Percentiles rank a stretch among this genome's conserved stretches.
phyloP scores from a whole-genome alignment of 441 rosid species.

The Pelargonium cotyledonis region DNA sequence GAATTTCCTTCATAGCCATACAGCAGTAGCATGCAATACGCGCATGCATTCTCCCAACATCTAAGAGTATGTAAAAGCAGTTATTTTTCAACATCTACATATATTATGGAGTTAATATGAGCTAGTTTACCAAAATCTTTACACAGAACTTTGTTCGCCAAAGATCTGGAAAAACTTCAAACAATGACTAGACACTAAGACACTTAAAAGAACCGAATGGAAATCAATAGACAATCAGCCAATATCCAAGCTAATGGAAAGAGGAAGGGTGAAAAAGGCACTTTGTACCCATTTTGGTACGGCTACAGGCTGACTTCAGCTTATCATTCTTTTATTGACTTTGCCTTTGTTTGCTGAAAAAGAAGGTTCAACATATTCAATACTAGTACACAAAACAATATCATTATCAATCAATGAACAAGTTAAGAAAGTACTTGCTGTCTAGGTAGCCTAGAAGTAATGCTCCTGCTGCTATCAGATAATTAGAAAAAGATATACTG shows the following conservation, averaged over 20 bases:
- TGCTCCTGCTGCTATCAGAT: conserved; percentile 11
- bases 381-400: conserved; percentile 13
- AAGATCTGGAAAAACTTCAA: background rate
- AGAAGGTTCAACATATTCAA: conserved; percentile 7
- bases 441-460: conserved; percentile 9
- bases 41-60: background rate
- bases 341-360: conserved; percentile 11
- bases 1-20: background rate
- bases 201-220: background rate
- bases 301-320: conserved; percentile 2
- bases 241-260: background rate
- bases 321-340: conserved; percentile 12
- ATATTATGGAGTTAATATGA: background rate
- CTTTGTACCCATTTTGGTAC: background rate
- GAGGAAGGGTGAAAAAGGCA: background rate
- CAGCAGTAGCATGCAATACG: background rate
- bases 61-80: background rate
- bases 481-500: conserved; percentile 8
- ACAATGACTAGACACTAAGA: background rate
- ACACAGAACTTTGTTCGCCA: background rate
- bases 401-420: conserved; percentile 17
- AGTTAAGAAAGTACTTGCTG: conserved; percentile 20
- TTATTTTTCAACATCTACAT: background rate
- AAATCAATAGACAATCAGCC: background rate
- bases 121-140: background rate